Evolutionary conservation across 2,329 filamentous ascomycete genomes (phyloP).

Genomic region (Colletotrichum tropicicola): DNA sequence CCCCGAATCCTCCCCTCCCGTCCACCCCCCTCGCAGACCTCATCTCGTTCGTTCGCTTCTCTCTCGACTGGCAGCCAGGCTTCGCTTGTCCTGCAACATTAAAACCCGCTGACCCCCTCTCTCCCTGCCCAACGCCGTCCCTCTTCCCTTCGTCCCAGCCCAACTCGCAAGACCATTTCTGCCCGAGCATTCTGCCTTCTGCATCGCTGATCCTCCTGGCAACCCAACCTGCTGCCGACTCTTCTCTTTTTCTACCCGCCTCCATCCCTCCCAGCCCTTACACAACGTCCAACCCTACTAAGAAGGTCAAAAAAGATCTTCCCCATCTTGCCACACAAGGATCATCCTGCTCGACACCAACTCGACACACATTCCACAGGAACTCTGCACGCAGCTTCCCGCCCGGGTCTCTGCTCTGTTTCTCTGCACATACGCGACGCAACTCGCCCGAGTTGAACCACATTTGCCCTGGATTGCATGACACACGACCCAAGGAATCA

Average conservation of each 20-base stretch:
- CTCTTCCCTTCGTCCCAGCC: slow-evolving; percentile 45
- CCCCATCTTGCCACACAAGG: slow-evolving; percentile 30
- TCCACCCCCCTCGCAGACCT: slow-evolving; percentile 14
- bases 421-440: slow-evolving; percentile 9
- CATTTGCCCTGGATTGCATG: slow-evolving; percentile 31
- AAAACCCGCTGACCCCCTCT: slow-evolving; percentile 50
- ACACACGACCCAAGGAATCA: slow-evolving; percentile 48
- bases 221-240: slow-evolving; percentile 25
- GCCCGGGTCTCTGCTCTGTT: slow-evolving; percentile 16
- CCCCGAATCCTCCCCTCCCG: slow-evolving; percentile 24
- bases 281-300: slow-evolving; percentile 18
- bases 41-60: slow-evolving; percentile 28
- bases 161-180: slow-evolving; percentile 38
- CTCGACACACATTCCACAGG: slow-evolving; percentile 16
- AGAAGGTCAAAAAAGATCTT: slow-evolving; percentile 31
- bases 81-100: slow-evolving; percentile 37
- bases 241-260: slow-evolving; percentile 28
- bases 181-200: slow-evolving; percentile 36
- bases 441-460: slow-evolving; percentile 28
- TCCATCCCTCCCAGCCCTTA: slow-evolving; percentile 27
- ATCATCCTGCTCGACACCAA: slow-evolving; percentile 28
- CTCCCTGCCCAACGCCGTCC: slow-evolving; percentile 45
- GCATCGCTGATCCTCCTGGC: slow-evolving; percentile 30
- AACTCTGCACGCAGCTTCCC: slow-evolving; percentile 23
- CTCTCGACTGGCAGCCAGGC: not conserved